Base-by-base conservation (phyloP, 176 grass and related monocot species). In the Oropetium thomaeum region DNA sequence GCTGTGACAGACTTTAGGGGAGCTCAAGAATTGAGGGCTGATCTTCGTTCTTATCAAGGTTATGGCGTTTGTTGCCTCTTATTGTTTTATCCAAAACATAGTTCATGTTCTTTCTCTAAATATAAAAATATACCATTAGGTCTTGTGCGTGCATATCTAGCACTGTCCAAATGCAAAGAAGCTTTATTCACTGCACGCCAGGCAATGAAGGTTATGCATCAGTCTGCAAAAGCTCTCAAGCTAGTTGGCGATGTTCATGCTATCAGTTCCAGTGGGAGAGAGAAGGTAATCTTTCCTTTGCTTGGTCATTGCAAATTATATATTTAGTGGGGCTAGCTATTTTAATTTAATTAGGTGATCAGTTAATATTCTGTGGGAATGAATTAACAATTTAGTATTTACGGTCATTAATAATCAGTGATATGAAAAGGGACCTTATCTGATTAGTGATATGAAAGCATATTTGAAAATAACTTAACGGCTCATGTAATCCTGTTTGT, bases 31-130 rank as follows among this genome's bases (percentile, higher is more conserved):
- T 70, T 94, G 66, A 85, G 82, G 78, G 79, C 95, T 43, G 95
- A 98, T 82, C 88, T 98, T 92, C 91, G 91, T 63, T 98, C 95
- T 74, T 98, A 89, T 78, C 95, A 98, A 94, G 95, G 95, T 98
- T 71, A 27, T 49, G 66, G 52, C 19, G 12, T 34, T 43, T 58
- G 32, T 16, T 79, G 8, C n/a, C 14, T 73, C 26, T 59, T 15
- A 71, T 70, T 63, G 27, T 70, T 51, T 23, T 62, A 63, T 53
- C 52, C 6, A 67, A 74, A 67, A 62, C 19, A 14, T 73, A 4
- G 8, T 26, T 1, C 37, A 30, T 48, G 10, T 79, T 8, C 10
- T n/a, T 3, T 39, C 30, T 67, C 47, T 84, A 69, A 73, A 65
- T 71, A 45, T 27, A 13, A 20, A 10, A 19, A 63, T 82, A 49